These are phyloP conservation scores for Fomitopsis betulina DNA, from an alignment of 1,284 basidiomycete genomes.

Conservation along the genomic window DNA sequence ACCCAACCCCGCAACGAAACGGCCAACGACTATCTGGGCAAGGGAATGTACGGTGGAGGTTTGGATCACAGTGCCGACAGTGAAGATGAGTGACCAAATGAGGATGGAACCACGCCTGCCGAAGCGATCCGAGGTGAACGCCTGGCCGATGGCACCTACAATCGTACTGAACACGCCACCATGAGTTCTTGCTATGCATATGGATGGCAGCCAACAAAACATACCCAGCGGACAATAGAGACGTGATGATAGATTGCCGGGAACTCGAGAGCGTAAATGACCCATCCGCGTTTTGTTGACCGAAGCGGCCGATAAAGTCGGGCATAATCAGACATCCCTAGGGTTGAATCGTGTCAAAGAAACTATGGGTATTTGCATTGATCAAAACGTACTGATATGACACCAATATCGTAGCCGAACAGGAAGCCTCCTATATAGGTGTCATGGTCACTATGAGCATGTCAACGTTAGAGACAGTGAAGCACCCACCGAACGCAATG, in stretches of 20 bases:
- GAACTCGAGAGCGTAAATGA: slow-evolving; percentile 49
- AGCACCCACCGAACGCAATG: slow-evolving; percentile 41
- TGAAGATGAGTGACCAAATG: slow-evolving; percentile 73
- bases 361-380: neutral
- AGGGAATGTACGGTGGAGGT: slow-evolving; percentile 58
- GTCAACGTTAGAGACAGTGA: neutral
- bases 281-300: slow-evolving; percentile 47
- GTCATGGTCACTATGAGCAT: neutral
- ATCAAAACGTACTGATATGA: slow-evolving; percentile 44
- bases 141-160: slow-evolving; percentile 68
- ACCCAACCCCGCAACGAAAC: slow-evolving; percentile 69
- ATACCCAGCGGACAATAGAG: slow-evolving; percentile 72
- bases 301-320: slow-evolving; percentile 70
- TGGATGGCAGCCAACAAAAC: slow-evolving; percentile 19
- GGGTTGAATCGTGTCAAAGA: neutral
- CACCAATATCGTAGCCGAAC: slow-evolving; percentile 70
- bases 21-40: slow-evolving; percentile 64
- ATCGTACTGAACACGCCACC: slow-evolving; percentile 44
- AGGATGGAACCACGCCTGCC: slow-evolving; percentile 72
- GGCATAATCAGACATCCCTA: slow-evolving; percentile 80
- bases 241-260: slow-evolving; percentile 74
- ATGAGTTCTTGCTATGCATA: neutral
- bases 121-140: slow-evolving; percentile 71
- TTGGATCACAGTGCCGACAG: slow-evolving; percentile 67
- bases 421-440: slow-evolving; percentile 41